These are phyloP conservation scores for Chionographis japonica DNA, from an alignment of 106 monocot species.

Conservation along the genomic window DNA sequence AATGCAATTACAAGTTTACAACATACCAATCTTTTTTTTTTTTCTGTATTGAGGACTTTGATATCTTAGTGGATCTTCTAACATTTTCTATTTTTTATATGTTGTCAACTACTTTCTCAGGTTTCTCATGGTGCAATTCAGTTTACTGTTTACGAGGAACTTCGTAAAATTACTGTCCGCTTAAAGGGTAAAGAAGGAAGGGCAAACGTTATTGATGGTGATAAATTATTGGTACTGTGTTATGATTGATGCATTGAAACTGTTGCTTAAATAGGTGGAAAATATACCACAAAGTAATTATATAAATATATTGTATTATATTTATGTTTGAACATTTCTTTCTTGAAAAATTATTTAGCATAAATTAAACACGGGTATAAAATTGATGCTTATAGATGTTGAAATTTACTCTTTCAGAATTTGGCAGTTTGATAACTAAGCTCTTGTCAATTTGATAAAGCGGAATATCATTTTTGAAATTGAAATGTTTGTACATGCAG, in stretches of 20 bases:
- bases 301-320: neutral
- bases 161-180: conserved; percentile 45
- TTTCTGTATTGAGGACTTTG: neutral
- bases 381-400: no score
- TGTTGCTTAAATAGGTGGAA: neutral
- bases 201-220: conserved; percentile 16
- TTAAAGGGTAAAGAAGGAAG: conserved; percentile 40
- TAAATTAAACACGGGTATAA: no score
- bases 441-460: no score
- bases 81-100: neutral
- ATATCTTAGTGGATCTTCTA: neutral
- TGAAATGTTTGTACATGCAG: no score
- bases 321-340: no score
- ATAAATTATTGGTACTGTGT: conserved; percentile 51
- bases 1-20: no score
- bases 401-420: no score
- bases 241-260: neutral
- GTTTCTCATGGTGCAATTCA: conserved; percentile 98
- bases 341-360: no score
- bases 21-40: neutral
- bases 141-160: conserved; percentile 92
- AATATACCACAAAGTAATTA: neutral
- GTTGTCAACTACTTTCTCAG: conserved; percentile 28
- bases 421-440: no score
- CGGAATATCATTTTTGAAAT: no score